Evolutionary conservation across 768 basidiomycete species (phyloP), one percentile per base, ranked within the genome.

Genomic region (Amanita inopinata): DNA sequence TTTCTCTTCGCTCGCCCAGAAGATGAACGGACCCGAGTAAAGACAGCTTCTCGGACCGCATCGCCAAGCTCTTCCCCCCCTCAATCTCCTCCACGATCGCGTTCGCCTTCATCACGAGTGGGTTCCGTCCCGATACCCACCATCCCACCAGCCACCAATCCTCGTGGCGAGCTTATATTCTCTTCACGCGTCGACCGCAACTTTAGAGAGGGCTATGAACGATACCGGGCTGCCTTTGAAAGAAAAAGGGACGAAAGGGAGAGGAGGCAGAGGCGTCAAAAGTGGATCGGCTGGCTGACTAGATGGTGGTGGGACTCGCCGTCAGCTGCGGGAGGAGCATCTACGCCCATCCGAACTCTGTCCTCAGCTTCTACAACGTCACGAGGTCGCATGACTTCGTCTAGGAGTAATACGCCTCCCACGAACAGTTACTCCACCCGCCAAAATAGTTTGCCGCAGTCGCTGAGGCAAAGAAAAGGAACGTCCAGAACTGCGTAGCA

Each of bases 111-210:
- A n/a, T 5, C 38, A 12, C 17, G 56, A 66, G n/a, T 56, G 63
- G 2, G 51, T 50, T 70, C 76, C 20, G 61, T 73, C 18, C 73
- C 73, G 38, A 80, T 89, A 43, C 67, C 81, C 1, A 77, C 88
- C n/a, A 93, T 96, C 31, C 91, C 92, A 2, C 89, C 91, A 0
- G 73, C 90, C 10, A 68, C 69, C 20, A 96, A 91, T 59, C 92
- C 94, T 2, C 82, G 93, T 10, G 94, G 96, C 38, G 96, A 99
- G 56, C 78, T 99, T 46, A 96, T 98, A 43, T 96, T 99, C 63
- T 91, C 87, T 2, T 87, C 83, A 8, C 79, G 87, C 34, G 83
- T 99, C 14, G 83, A 88, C 46, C 72, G 73, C 39, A 54, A 60
- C 14, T 98, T 98, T 60, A 70, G 86, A 17, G 96, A 98, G 43